phyloP scores from a whole-genome alignment of 2,329 filamentous ascomycete species.

The Paecilomyces fulvus region DNA sequence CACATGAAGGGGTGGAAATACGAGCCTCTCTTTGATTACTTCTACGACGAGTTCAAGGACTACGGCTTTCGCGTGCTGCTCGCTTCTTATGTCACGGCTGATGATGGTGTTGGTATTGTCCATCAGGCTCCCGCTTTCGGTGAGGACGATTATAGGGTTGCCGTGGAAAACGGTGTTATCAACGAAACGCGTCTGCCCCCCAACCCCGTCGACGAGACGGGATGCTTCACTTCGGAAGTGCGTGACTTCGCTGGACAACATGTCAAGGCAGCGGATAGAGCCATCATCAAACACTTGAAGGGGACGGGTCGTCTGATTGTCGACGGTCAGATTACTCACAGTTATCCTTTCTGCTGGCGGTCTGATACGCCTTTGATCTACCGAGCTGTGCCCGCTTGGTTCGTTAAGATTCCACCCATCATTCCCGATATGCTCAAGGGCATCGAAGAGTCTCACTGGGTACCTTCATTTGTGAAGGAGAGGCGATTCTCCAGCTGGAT shows the following conservation, averaged over 20 bases:
- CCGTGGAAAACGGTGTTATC: slow-evolving; percentile 67
- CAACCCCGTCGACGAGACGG: slow-evolving; percentile 80
- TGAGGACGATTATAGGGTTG: slow-evolving; percentile 90
- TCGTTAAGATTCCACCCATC: slow-evolving; percentile 76
- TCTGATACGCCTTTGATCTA: slow-evolving; percentile 95
- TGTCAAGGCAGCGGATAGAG: slow-evolving; percentile 87
- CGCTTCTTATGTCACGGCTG: slow-evolving; percentile 77
- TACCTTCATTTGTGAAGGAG: slow-evolving; percentile 83
- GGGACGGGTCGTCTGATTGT: slow-evolving; percentile 66
- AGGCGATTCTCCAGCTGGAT: slow-evolving; percentile 90
- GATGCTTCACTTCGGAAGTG: slow-evolving; percentile 68
- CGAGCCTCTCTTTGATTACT: slow-evolving; percentile 81
- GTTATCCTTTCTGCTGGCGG: slow-evolving; percentile 86
- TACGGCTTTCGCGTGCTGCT: slow-evolving; percentile 73
- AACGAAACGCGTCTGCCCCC: slow-evolving; percentile 70
- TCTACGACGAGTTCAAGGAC: slow-evolving; percentile 81
- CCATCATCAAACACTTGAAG: slow-evolving; percentile 85
- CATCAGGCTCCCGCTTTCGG: slow-evolving; percentile 91
- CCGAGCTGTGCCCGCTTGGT: slow-evolving; percentile 87
- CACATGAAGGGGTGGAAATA: slow-evolving; percentile 87
- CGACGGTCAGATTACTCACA: slow-evolving; percentile 81
- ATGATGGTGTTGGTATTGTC: slow-evolving; percentile 87
- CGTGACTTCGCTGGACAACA: slow-evolving; percentile 76
- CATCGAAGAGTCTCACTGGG: slow-evolving; percentile 85
- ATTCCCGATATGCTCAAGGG: slow-evolving; percentile 85